Conservation (phyloP, 2,329 filamentous ascomycete genomes). For the Diaporthe sp. region DNA sequence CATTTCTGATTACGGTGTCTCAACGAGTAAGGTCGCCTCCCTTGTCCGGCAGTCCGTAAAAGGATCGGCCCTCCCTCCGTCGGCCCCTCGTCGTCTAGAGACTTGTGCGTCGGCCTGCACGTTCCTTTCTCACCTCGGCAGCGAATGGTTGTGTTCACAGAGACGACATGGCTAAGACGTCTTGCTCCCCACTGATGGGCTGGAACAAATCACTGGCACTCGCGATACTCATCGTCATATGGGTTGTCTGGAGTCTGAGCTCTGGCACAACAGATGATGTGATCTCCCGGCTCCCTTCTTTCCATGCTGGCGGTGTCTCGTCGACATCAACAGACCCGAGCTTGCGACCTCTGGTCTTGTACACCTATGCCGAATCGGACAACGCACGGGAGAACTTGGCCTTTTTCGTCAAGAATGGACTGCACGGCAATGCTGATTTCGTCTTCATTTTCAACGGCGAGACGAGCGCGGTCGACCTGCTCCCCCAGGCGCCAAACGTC, state of each 20-base stretch:
- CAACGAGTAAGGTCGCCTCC: constrained; percentile 12
- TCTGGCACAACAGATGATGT: constrained; percentile 23
- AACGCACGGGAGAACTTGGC: constrained; percentile 49
- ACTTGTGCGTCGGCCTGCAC: neutral
- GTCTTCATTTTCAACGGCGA: constrained; percentile 54
- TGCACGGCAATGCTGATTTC: constrained; percentile 53
- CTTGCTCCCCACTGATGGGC: constrained; percentile 23
- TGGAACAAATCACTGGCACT: constrained; percentile 36
- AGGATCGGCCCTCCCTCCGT: neutral
- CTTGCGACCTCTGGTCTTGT: constrained; percentile 48
- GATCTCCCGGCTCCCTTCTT: constrained; percentile 27
- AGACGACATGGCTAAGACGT: constrained; percentile 31
- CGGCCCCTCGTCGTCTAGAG: neutral
- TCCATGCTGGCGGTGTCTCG: constrained; percentile 2
- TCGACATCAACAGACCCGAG: neutral
- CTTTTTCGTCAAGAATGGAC: constrained; percentile 52
- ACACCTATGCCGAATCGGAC: constrained; percentile 51
- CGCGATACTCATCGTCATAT: constrained; percentile 35
- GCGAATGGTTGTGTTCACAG: neutral
- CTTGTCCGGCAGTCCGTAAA: constrained; percentile 18
- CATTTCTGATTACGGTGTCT: constrained; percentile 17
- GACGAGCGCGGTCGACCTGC: constrained; percentile 43
- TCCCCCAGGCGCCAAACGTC: constrained; percentile 49
- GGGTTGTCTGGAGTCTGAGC: constrained; percentile 35
- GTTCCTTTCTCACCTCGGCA: neutral